Conservation (phyloP, 768 basidiomycete genomes). For the Suillus ampliporus region DNA sequence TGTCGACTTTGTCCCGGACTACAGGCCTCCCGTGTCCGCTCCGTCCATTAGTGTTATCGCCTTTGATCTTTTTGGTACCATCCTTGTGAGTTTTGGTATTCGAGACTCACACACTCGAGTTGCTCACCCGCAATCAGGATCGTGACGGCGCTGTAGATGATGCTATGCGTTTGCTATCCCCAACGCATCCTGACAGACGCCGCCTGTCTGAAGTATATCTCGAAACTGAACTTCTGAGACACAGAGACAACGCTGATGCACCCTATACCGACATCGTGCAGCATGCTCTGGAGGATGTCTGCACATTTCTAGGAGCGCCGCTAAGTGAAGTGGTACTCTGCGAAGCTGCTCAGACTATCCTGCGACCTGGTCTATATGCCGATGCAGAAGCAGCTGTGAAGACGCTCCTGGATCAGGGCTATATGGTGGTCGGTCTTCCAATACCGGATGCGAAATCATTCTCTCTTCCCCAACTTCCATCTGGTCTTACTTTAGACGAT, state of each 20-base stretch:
- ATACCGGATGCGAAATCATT: constrained; percentile 7
- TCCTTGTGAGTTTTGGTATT: background rate
- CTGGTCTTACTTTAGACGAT: background rate
- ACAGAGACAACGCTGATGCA: background rate
- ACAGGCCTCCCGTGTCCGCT: background rate
- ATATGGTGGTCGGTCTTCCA: background rate
- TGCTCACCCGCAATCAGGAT: background rate
- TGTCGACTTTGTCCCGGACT: background rate
- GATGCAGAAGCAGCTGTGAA: constrained; percentile 1
- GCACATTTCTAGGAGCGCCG: background rate
- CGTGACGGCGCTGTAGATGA: background rate
- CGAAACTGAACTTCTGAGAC: background rate
- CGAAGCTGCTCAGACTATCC: background rate
- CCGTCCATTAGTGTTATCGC: background rate
- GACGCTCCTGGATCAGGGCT: background rate
- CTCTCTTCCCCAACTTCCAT: constrained; percentile 4
- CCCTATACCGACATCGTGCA: background rate
- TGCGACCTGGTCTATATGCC: background rate
- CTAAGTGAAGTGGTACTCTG: background rate
- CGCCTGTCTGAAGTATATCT: background rate
- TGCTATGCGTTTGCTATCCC: background rate
- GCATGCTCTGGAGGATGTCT: constrained; percentile 1
- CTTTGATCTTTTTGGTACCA: constrained; percentile 5
- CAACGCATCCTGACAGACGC: background rate
- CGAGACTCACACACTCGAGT: background rate